phyloP scores from a whole-genome alignment of 2,329 filamentous ascomycete genomes.

The Fusarium albidum region DNA sequence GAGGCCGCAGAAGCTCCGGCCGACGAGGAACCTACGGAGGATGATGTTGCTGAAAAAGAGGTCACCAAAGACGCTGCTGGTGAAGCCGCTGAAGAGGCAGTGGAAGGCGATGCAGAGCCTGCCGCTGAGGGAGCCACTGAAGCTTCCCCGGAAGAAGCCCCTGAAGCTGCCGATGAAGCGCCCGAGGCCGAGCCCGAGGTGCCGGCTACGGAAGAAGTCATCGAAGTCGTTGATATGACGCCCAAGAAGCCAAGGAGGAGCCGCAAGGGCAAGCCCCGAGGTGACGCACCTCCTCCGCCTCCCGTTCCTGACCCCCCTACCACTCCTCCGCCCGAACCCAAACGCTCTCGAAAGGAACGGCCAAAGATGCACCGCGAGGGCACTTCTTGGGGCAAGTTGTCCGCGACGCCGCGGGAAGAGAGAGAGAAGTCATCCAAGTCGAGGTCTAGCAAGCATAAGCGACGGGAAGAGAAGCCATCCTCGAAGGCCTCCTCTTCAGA shows the following conservation, averaged over 20 bases:
- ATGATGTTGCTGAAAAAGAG: slow-evolving; percentile 37
- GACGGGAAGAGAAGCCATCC: slow-evolving; percentile 69
- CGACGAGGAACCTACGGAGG: slow-evolving; percentile 35
- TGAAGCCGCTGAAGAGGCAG: slow-evolving; percentile 21
- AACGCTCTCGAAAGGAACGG: slow-evolving; percentile 76
- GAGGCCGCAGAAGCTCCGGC: slow-evolving; percentile 30
- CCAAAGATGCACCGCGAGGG: slow-evolving; percentile 77
- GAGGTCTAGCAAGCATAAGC: slow-evolving; percentile 63
- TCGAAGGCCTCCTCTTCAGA: slow-evolving; percentile 80
- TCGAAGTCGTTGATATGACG: slow-evolving; percentile 61
- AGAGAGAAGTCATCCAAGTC: slow-evolving; percentile 64
- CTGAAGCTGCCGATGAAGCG: slow-evolving; percentile 30
- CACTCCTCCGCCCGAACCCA: slow-evolving; percentile 63
- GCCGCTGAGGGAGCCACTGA: slow-evolving; percentile 43
- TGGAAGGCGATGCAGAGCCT: slow-evolving; percentile 21
- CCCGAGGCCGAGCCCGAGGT: slow-evolving; percentile 42
- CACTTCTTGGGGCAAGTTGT: slow-evolving; percentile 80
- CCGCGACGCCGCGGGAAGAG: slow-evolving; percentile 56
- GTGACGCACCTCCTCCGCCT: slow-evolving; percentile 48
- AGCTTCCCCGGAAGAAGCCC: slow-evolving; percentile 29
- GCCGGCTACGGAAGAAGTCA: slow-evolving; percentile 29
- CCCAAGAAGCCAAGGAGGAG: slow-evolving; percentile 55
- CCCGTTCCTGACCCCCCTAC: slow-evolving; percentile 56
- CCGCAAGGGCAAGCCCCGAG: slow-evolving; percentile 50
- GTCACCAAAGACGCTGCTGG: slow-evolving; percentile 28